Conservation (phyloP, 306 rosid species). For the Quercus aquifolioides region DNA sequence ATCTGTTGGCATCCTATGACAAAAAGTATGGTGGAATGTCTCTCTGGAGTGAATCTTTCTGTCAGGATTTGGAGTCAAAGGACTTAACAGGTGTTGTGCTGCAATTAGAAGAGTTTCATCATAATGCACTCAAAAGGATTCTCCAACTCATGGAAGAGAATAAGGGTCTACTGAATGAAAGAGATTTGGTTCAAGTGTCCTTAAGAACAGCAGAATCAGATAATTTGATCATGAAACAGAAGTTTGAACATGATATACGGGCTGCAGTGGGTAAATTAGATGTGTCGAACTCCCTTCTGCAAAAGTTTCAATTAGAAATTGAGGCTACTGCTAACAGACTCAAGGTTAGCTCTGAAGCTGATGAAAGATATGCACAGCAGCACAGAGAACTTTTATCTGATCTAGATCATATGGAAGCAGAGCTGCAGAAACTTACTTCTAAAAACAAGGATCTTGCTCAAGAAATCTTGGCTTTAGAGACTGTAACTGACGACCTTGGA, state of each 20-base stretch:
- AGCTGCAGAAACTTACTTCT: conserved; percentile 67
- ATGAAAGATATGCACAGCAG: conserved; percentile 53
- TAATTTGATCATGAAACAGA: conserved; percentile 53
- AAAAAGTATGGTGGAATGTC: conserved; percentile 32
- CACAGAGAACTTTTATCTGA: conserved; percentile 54
- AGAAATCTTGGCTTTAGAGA: conserved; percentile 49
- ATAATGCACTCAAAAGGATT: conserved; percentile 45
- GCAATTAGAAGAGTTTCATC: conserved; percentile 68
- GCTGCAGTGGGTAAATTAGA: conserved; percentile 46
- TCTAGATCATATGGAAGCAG: conserved; percentile 61
- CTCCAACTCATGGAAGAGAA: conserved; percentile 68
- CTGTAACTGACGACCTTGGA: conserved; percentile 47
- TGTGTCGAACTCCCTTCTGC: conserved; percentile 51
- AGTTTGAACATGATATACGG: conserved; percentile 47
- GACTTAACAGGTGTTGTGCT: conserved; percentile 46
- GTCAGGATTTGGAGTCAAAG: conserved; percentile 39
- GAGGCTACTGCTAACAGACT: conserved; percentile 59
- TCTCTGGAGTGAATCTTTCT: conserved; percentile 36
- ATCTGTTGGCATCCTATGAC: conserved; percentile 50
- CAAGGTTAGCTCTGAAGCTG: conserved; percentile 49
- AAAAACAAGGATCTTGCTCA: conserved; percentile 57
- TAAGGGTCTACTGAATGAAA: conserved; percentile 44
- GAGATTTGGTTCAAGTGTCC: conserved; percentile 51
- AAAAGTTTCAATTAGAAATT: conserved; percentile 61
- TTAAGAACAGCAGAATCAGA: conserved; percentile 50